These are phyloP conservation scores for Coemansia sp. DNA, from an alignment of 192 early-diverging fungal species.

Conservation along the genomic window DNA sequence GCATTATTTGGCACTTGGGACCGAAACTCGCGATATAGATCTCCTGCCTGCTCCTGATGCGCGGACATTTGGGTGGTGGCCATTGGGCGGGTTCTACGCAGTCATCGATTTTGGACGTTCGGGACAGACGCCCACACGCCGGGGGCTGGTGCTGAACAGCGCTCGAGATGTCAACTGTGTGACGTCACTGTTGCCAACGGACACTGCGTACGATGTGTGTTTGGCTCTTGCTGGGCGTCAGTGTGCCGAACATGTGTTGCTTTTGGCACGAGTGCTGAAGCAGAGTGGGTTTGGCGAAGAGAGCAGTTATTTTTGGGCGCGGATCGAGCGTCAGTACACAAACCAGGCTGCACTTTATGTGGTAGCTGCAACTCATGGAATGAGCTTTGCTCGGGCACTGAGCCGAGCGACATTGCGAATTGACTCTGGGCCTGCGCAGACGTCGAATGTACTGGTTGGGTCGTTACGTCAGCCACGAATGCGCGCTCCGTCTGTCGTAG, in stretches of 20 bases:
- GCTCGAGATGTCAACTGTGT: slow-evolving; percentile 18
- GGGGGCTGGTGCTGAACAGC: slow-evolving; percentile 29
- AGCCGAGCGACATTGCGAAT: neutral
- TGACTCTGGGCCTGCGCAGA: neutral
- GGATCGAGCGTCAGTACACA: slow-evolving; percentile 20
- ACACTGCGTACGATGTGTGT: slow-evolving; percentile 22
- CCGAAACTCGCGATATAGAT: slow-evolving; percentile 32
- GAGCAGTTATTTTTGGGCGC: slow-evolving; percentile 42
- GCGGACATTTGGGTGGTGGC: slow-evolving; percentile 42
- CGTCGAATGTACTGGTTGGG: slow-evolving; percentile 9
- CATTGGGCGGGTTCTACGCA: slow-evolving; percentile 39
- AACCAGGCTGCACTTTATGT: slow-evolving; percentile 19
- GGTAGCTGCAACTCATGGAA: slow-evolving; percentile 13
- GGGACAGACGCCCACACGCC: neutral
- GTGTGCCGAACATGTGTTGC: slow-evolving; percentile 28
- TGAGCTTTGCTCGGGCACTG: slow-evolving; percentile 26
- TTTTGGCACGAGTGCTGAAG: slow-evolving; percentile 18
- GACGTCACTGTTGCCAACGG: slow-evolving; percentile 17
- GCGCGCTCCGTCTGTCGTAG: neutral
- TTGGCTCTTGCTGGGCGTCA: slow-evolving; percentile 43
- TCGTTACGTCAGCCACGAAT: slow-evolving; percentile 18
- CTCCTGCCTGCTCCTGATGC: slow-evolving; percentile 16
- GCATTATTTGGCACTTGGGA: slow-evolving; percentile 31
- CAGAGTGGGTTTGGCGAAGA: slow-evolving; percentile 26
- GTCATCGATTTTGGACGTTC: slow-evolving; percentile 22